Conservation (phyloP, 805 yeast species). For the Hanseniaspora mollemarum region DNA sequence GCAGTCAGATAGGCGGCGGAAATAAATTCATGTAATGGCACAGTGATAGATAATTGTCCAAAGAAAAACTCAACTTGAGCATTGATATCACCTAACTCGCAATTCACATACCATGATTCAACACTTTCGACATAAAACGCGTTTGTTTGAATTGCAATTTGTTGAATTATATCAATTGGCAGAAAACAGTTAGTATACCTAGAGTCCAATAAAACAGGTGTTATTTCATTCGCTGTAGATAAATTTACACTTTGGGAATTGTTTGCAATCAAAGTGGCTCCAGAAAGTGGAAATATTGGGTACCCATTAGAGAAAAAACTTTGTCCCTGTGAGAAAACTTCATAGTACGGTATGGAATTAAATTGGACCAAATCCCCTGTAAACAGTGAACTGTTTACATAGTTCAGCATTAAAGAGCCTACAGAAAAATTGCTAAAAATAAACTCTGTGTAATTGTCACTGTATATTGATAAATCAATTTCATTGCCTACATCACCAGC, state of each 20-base stretch:
- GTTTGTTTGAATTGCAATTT: conserved; percentile 56
- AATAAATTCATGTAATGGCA: conserved; percentile 42
- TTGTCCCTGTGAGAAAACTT: conserved; percentile 18
- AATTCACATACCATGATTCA: conserved; percentile 51
- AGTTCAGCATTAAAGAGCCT: conserved; percentile 5
- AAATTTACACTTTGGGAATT: conserved; percentile 33
- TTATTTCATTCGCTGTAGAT: conserved; percentile 29
- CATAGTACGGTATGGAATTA: conserved; percentile 37
- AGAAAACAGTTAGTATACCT: conserved; percentile 39
- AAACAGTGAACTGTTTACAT: conserved; percentile 24
- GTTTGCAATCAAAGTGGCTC: conserved; percentile 35
- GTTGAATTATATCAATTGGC: conserved; percentile 47
- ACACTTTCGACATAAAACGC: conserved; percentile 45
- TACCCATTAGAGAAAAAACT: conserved; percentile 25
- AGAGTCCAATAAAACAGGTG: conserved; percentile 51
- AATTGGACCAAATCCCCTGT: conserved; percentile 40
- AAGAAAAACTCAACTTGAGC: conserved; percentile 46
- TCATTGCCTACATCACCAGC: conserved; percentile 23
- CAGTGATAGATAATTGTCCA: conserved; percentile 40
- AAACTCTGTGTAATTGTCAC: not conserved
- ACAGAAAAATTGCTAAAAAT: conserved; percentile 11
- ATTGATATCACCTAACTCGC: conserved; percentile 38
- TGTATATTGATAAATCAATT: not conserved
- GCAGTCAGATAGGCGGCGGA: conserved; percentile 26
- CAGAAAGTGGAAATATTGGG: conserved; percentile 40